Evolutionary conservation across 352 stramenopile species (phyloP), one percentile per base, ranked within the genome.

Genomic region (Pythium insidiosum): DNA sequence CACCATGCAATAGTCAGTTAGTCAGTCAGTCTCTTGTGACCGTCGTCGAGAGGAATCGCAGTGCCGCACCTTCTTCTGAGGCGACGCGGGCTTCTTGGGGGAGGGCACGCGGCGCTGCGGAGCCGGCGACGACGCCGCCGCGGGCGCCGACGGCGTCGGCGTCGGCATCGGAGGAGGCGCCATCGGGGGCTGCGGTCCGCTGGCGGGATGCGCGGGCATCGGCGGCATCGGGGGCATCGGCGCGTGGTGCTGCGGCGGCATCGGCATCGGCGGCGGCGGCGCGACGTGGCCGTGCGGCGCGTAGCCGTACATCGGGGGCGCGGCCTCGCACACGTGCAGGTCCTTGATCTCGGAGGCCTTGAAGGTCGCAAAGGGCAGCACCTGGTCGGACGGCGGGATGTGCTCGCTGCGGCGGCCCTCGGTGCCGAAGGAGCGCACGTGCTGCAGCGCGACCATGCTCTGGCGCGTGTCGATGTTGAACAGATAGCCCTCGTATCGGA

Each of bases 381-480:
- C 61, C 26, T 84, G 73, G 7, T 74, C 62, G n/a, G 74, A 89
- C 5, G 76, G 69, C 7, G 76, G 76, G 25, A 91, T 76, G 50
- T 87, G 74, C 24, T 89, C 68, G 0, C 69, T 28, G 2, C 76
- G 73, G n/a, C 79, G 70, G 18, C 79, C 79, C 48, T 91, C 79
- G 0, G 79, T 91, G n/a, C 79, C 79, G 35, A 91, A 91, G 2
- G 79, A 89, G 13, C 79, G 79, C 29, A 91, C 79, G 43, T 58
- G 83, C 59, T 88, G 79, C 23, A 91, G 55, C 28, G 75, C 79
- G 6, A 91, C 77, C 51, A 82, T 91, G 54, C 71, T 87, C 56
- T 91, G 76, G 6, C 68, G 70, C 33, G 79, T 91, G 50, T 89
- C 77, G 30, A 91, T 91, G 63, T 88, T 91, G 56, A 89, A 91